Conservation (phyloP, 805 yeast genomes). For the Saturnispora hagleri region DNA sequence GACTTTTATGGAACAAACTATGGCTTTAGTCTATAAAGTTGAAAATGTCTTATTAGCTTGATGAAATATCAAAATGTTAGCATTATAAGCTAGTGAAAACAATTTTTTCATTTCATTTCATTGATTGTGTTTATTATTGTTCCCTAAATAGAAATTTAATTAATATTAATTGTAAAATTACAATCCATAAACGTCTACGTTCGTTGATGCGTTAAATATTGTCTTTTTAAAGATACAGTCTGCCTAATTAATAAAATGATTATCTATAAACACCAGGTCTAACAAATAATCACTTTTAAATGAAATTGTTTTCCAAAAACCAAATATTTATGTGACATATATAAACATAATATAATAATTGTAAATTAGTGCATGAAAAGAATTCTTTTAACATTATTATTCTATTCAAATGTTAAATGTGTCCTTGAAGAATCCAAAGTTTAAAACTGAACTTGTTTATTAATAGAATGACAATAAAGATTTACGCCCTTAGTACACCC, state of each 20-base stretch:
- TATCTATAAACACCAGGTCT: not conserved
- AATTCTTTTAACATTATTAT: no score
- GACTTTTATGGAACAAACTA: constrained; percentile 93
- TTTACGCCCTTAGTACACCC: no score
- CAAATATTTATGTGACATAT: not conserved
- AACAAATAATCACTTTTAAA: not conserved
- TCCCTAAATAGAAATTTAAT: not conserved
- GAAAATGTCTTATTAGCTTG: constrained; percentile 27
- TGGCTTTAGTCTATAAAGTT: constrained; percentile 44
- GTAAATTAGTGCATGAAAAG: not conserved
- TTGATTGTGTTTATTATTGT: not conserved
- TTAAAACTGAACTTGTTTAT: no score
- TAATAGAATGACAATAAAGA: no score
- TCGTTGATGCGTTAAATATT: not conserved
- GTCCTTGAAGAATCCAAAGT: no score
- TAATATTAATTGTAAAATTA: not conserved
- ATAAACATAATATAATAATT: not conserved
- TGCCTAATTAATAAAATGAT: not conserved
- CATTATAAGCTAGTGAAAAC: not conserved
- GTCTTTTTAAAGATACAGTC: not conserved
- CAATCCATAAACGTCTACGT: not conserved
- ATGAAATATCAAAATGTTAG: not conserved
- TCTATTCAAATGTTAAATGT: no score
- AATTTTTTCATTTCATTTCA: not conserved
- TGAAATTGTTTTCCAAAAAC: not conserved